Evolutionary conservation across 345 rosid genomes (phyloP).

Genomic region (Clarkia xantiana): DNA sequence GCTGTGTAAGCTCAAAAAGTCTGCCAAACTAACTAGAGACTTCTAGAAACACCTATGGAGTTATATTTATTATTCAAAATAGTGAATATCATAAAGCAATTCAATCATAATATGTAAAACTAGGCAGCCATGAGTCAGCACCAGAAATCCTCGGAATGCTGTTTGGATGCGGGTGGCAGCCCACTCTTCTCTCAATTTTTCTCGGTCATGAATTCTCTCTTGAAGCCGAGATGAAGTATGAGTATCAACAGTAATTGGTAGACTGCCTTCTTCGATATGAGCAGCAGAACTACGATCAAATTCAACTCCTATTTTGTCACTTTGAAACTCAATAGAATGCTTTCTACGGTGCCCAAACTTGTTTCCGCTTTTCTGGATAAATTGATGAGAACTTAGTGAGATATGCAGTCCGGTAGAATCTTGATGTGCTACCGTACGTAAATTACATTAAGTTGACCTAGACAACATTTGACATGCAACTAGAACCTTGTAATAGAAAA

Average conservation of each 20-base stretch:
- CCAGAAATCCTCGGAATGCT: conserved; percentile 93
- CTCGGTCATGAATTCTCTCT: conserved; percentile 27
- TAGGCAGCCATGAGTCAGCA: conserved; percentile 10
- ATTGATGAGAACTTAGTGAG: background rate
- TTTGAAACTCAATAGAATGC: conserved; percentile 42
- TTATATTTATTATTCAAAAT: too few species aligned
- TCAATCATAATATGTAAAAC: background rate
- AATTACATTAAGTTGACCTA: too few species aligned
- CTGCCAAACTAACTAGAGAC: too few species aligned
- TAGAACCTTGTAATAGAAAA: too few species aligned
- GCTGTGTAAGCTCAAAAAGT: background rate
- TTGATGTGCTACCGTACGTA: too few species aligned
- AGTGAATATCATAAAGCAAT: too few species aligned
- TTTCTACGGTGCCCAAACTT: conserved; percentile 52
- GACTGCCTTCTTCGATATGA: conserved; percentile 21
- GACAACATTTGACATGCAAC: too few species aligned
- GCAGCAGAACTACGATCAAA: conserved; percentile 20
- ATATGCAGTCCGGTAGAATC: background rate
- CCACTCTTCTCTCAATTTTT: conserved; percentile 32
- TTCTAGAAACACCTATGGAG: too few species aligned
- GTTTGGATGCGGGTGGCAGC: conserved; percentile 89
- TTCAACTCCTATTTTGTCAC: conserved; percentile 37
- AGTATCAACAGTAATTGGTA: conserved; percentile 32
- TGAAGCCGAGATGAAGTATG: conserved; percentile 37
- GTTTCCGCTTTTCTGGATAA: conserved; percentile 32